Conservation (phyloP, 306 rosid genomes). For the Casuarina equisetifolia region DNA sequence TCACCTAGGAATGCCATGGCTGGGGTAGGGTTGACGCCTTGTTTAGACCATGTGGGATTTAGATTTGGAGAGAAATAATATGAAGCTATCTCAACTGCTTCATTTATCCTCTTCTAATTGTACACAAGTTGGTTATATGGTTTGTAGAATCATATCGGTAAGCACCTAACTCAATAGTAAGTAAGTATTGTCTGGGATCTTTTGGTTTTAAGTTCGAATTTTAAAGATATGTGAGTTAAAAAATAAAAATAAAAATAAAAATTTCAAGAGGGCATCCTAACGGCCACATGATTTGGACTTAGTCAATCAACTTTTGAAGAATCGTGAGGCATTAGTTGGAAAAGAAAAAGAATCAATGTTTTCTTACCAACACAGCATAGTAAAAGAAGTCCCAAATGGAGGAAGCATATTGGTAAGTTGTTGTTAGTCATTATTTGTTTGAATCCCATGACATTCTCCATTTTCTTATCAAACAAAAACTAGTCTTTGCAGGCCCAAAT, state of each 20-base stretch:
- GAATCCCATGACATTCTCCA: background rate
- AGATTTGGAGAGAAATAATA: background rate
- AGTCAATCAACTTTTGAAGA: background rate
- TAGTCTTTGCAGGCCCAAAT: background rate
- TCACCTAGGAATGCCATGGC: too few species aligned
- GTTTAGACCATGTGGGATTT: conserved; percentile 7
- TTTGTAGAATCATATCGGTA: too few species aligned
- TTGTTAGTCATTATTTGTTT: background rate
- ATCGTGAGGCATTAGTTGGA: conserved; percentile 8
- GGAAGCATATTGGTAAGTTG: conserved; percentile 4
- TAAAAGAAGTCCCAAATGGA: conserved; percentile 5
- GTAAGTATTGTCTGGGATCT: too few species aligned
- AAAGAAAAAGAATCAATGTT: conserved; percentile 11
- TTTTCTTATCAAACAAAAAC: background rate
- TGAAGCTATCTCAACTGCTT: background rate
- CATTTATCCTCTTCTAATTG: too few species aligned
- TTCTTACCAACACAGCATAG: conserved; percentile 16
- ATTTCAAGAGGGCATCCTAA: too few species aligned
- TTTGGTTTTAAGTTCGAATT: too few species aligned
- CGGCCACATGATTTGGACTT: too few species aligned
- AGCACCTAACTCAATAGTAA: too few species aligned
- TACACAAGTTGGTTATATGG: too few species aligned
- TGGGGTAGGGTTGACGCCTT: background rate
- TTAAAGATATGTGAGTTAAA: too few species aligned
- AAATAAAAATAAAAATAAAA: too few species aligned